These are phyloP conservation scores for Lactuca sativa DNA, from an alignment of 129 eudicot genomes.

Conservation along the genomic window DNA sequence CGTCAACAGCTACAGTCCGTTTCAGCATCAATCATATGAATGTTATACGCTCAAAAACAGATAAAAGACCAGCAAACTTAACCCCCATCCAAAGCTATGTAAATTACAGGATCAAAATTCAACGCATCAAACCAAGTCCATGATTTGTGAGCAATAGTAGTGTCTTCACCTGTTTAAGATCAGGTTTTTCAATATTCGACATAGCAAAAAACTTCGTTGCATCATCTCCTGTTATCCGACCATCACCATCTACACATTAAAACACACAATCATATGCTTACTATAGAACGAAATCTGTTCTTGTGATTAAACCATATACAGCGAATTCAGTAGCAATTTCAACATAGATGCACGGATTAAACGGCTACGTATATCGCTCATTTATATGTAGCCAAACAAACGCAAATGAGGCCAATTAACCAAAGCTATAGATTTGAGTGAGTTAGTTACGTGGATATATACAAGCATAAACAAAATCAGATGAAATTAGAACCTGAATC, in stretches of 20 bases:
- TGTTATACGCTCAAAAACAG: neutral
- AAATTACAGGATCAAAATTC: neutral
- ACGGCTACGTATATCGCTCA: neutral
- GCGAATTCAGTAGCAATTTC: neutral
- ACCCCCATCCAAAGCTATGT: neutral
- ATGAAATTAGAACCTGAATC: slow-evolving; percentile 62
- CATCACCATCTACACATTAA: slow-evolving; percentile 61
- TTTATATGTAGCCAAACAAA: neutral
- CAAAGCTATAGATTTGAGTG: neutral
- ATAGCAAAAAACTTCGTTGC: slow-evolving; percentile 60
- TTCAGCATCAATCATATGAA: neutral
- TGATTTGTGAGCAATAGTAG: neutral
- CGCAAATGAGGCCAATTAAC: neutral
- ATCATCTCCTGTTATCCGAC: slow-evolving; percentile 73
- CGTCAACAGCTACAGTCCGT: neutral
- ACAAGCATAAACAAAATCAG: neutral
- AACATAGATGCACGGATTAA: neutral
- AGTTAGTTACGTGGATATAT: neutral
- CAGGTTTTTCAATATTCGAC: slow-evolving; percentile 58
- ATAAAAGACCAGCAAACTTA: too few species aligned
- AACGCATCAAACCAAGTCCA: neutral
- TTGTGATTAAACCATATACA: neutral
- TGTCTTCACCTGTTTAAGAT: slow-evolving; percentile 74
- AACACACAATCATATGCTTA: neutral
- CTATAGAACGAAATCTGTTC: neutral